These are phyloP conservation scores for Tolypocladium endophyticum DNA, from an alignment of 2,329 filamentous ascomycete genomes.

Conservation along the genomic window DNA sequence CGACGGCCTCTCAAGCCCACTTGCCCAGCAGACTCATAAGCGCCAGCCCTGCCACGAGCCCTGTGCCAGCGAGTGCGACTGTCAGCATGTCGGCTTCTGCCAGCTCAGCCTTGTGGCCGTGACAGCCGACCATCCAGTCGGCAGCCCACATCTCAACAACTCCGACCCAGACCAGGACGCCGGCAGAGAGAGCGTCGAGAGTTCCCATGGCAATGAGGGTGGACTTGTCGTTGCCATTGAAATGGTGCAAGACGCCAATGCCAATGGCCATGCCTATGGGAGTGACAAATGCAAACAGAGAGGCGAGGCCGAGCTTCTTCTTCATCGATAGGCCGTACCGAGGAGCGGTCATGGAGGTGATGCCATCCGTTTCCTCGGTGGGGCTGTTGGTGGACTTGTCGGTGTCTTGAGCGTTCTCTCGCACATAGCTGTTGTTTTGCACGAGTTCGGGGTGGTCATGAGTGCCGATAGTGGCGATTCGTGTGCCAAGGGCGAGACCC, in stretches of 20 bases:
- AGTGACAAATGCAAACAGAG: constrained; percentile 58
- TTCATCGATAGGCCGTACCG: constrained; percentile 21
- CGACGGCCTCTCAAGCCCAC: constrained; percentile 46
- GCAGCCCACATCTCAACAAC: constrained; percentile 70
- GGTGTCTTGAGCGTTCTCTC: constrained; percentile 7
- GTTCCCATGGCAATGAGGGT: constrained; percentile 65
- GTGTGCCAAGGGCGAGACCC: constrained; percentile 61
- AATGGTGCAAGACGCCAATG: constrained; percentile 56
- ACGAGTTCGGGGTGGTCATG: constrained; percentile 7
- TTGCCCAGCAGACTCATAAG: constrained; percentile 66
- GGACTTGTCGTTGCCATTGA: constrained; percentile 61
- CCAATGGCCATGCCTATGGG: constrained; percentile 75
- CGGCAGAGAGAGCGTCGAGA: constrained; percentile 62
- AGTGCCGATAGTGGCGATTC: constrained; percentile 51
- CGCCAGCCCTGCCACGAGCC: constrained; percentile 50
- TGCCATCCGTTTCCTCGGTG: constrained; percentile 9
- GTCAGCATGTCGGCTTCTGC: constrained; percentile 35
- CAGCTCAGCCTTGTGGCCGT: constrained; percentile 35
- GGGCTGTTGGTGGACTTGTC: constrained; percentile 14
- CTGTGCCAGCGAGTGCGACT: constrained; percentile 38
- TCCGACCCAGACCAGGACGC: constrained; percentile 70
- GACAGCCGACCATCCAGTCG: constrained; percentile 53
- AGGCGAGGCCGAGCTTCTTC: constrained; percentile 51
- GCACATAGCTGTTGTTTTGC: constrained; percentile 6
- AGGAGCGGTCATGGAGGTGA: constrained; percentile 6